Evolutionary conservation across 176 grass and related monocot species (phyloP), one percentile per base, ranked within the genome.

Genomic region (Urochloa ruziziensis): DNA sequence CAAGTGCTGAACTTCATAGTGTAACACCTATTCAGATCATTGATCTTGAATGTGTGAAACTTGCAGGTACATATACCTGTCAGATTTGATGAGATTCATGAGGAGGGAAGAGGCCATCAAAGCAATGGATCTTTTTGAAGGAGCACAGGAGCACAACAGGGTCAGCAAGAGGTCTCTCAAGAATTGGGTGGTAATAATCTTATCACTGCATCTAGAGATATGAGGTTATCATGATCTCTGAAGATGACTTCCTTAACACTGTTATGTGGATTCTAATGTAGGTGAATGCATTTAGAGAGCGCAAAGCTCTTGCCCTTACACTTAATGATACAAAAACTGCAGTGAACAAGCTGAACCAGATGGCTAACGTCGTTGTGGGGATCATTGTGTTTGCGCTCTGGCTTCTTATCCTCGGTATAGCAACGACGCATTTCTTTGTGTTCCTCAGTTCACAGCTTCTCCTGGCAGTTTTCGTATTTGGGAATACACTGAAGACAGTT

Each of bases 151-250:
- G 61, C 81, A 89, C n/a, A 82, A 51, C 10, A 90, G 92, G 77
- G 84, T 95, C 84, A 90, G 79, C 70, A 95, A 91, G 79, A 91
- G 77, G 24, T 72, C 93, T 66, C 91, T 98, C 49, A 98, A 95
- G 84, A 90, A 81, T 35, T 98, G 96, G 96, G 96, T 98, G 96
- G 96, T 98, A 98, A 91, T 74, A 82, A 88, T 75, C 75, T 54
- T 83, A 49, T 74, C 64, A 64, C 54, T 23, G 5, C 12, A 66
- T 36, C 46, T 53, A 7, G 33, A 30, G 77, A 21, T 35, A 81
- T 56, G 79, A 52, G 44, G 11, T 53, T 69, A 62, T 24, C 43
- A 51, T 48, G 9, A 51, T 15, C 19, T 71, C 33, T 60, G 27
- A 13, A 74, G 13, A 53, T 62, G 8, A 33, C 12, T 30, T 54